Percentiles rank a stretch among this genome's conserved stretches.
These are phyloP conservation scores for Cochliopodium minus DNA, from an alignment of 208 protist genomes.

Conservation along the genomic window DNA sequence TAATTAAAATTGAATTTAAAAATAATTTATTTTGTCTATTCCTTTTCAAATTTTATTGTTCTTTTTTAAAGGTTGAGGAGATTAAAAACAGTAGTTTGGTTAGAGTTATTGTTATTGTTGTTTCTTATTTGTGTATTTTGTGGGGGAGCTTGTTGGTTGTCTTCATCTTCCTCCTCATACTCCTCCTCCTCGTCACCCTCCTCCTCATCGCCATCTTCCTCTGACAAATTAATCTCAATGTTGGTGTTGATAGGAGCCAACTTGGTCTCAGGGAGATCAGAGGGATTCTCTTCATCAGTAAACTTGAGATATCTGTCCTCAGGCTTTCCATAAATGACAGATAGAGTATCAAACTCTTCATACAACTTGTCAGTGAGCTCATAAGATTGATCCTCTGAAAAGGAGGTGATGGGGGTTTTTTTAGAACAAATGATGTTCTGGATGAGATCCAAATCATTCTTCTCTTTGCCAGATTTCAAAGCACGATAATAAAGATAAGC, in stretches of 20 bases:
- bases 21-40: too few species aligned
- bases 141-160: neutral
- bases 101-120: too few species aligned
- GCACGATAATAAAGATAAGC: constrained; percentile 60
- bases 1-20: too few species aligned
- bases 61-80: too few species aligned
- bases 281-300: neutral
- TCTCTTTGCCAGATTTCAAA: constrained; percentile 29
- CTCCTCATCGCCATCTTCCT: constrained; percentile 17
- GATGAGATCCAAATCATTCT: constrained; percentile 34
- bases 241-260: constrained; percentile 11
- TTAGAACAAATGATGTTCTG: constrained; percentile 33
- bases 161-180: constrained; percentile 12
- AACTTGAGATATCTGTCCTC: constrained; percentile 20
- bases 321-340: constrained; percentile 49
- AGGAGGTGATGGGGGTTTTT: constrained; percentile 33
- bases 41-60: too few species aligned
- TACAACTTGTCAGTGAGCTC: constrained; percentile 52
- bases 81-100: too few species aligned
- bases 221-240: constrained; percentile 8
- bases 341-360: constrained; percentile 64
- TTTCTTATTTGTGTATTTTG: too few species aligned
- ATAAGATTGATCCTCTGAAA: constrained; percentile 43
- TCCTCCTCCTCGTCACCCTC: constrained; percentile 8
- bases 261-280: too few species aligned